A percentile compares a stretch with the other conserved stretches of the same genome.
phyloP scores from a whole-genome alignment of 768 basidiomycete species.

The Trametes meyenii region DNA sequence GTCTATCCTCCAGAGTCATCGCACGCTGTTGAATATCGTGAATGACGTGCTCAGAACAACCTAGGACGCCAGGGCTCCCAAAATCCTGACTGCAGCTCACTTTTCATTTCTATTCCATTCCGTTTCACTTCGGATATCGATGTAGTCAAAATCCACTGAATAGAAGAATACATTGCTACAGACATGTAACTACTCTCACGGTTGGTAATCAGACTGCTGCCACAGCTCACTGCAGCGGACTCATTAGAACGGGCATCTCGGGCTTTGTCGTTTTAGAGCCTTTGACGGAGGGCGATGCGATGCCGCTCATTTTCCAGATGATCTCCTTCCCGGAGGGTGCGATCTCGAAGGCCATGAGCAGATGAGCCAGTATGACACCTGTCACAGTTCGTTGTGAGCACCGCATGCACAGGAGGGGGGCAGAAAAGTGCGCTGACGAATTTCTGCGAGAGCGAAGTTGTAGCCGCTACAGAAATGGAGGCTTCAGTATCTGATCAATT shows the following conservation, averaged over 20 bases:
- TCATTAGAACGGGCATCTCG: conserved; percentile 9
- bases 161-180: too few species aligned
- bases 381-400: too few species aligned
- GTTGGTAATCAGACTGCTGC: neutral
- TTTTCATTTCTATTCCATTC: too few species aligned
- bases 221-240: neutral
- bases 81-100: too few species aligned
- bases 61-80: too few species aligned
- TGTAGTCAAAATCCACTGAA: too few species aligned
- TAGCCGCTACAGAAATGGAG: conserved; percentile 2
- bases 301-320: conserved; percentile 17
- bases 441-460: conserved; percentile 7
- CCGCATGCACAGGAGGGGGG: too few species aligned
- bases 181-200: too few species aligned
- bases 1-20: too few species aligned
- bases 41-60: too few species aligned
- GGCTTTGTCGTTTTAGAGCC: conserved; percentile 7
- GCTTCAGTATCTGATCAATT: neutral
- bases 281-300: conserved; percentile 11
- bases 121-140: too few species aligned
- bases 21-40: too few species aligned
- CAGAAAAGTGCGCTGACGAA: neutral
- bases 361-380: conserved; percentile 9
- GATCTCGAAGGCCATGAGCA: conserved; percentile 8
- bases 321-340: conserved; percentile 12